Base-by-base conservation (phyloP, 1,284 basidiomycete species). In the Marasmius sp. region DNA sequence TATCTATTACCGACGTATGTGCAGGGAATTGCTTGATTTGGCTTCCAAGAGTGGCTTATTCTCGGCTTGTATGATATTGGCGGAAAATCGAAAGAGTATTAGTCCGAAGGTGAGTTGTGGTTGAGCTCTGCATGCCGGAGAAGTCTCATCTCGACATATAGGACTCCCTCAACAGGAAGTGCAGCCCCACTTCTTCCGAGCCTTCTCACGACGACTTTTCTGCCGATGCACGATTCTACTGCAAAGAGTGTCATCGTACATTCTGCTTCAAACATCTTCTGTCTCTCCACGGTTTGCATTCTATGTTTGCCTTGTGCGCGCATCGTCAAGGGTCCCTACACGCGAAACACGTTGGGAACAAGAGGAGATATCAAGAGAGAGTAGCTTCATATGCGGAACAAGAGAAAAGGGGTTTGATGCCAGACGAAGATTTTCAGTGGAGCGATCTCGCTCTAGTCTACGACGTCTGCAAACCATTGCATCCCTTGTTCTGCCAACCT, bases 211-310 rank as follows among this genome's bases (percentile, higher is more conserved):
- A 53, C 1, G 65, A 27, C 27, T 27, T 71, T 34, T 64, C 65
- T 14, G 60, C 37, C 22, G 58, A 66, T 22, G 75, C 69, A 62
- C 66, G 61, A 7, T 64, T 81, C 43, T 65, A 60, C 34, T 90
- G 88, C 77, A 77, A 73, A 53, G 64, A 67, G 36, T 91, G 89
- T 65, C 86, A 85, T 67, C 54, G 60, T 5, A 67, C 74, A 0
- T 76, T 65, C 61, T 90, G 88, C 65, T 86, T 83, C 68, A 63
- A 64, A 9, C 85, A 89, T 67, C 68, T 86, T 7, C 70, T 88
- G 3, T 64, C 65, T n/a, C 51, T 69, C 7, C 66, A 69, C 27
- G 77, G 75, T 11, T 68, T 85, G 33, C 87, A 91, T 70, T 79
- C 82, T 1, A 74, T 81, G 1, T 79, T 84, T 61, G 85, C 82